Evolutionary conservation across 1,139 yeast genomes (phyloP).

Genomic region (Arxiozyma telluris): DNA sequence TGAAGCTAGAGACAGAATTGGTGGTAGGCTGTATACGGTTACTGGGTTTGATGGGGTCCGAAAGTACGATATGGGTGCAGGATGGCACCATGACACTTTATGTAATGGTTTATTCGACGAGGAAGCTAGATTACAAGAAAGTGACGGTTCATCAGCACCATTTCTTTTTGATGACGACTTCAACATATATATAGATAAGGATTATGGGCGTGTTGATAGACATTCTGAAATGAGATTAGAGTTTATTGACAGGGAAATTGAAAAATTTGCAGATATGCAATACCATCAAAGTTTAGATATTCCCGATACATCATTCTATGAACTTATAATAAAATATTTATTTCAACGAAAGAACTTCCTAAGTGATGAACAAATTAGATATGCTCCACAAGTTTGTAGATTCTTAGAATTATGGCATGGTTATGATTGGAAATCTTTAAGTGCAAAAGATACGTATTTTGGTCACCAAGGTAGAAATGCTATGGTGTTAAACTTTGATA

Average conservation of each 20-base stretch:
- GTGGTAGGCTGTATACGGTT: slow-evolving; percentile 48
- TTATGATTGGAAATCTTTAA: slow-evolving; percentile 51
- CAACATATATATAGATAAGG: slow-evolving; percentile 27
- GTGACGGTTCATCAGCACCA: slow-evolving; percentile 4
- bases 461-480: slow-evolving; percentile 73
- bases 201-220: slow-evolving; percentile 29
- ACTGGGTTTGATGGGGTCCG: slow-evolving; percentile 25
- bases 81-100: slow-evolving; percentile 83
- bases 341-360: slow-evolving; percentile 39
- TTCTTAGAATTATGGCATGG: slow-evolving; percentile 75
- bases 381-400: slow-evolving; percentile 46
- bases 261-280: slow-evolving; percentile 48
- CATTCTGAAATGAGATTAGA: slow-evolving; percentile 32
- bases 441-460: slow-evolving; percentile 57
- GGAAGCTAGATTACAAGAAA: slow-evolving; percentile 30
- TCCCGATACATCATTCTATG: slow-evolving; percentile 44
- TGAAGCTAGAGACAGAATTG: slow-evolving; percentile 52
- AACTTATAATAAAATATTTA: slow-evolving; percentile 42
- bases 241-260: slow-evolving; percentile 49
- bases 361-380: slow-evolving; percentile 42
- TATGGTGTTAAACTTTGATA: slow-evolving; percentile 47
- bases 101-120: slow-evolving; percentile 58
- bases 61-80: slow-evolving; percentile 69
- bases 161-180: slow-evolving; percentile 41
- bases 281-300: slow-evolving; percentile 42